Base-by-base conservation (phyloP, 1,139 yeast species). In the Meyerozyma athensensis region DNA sequence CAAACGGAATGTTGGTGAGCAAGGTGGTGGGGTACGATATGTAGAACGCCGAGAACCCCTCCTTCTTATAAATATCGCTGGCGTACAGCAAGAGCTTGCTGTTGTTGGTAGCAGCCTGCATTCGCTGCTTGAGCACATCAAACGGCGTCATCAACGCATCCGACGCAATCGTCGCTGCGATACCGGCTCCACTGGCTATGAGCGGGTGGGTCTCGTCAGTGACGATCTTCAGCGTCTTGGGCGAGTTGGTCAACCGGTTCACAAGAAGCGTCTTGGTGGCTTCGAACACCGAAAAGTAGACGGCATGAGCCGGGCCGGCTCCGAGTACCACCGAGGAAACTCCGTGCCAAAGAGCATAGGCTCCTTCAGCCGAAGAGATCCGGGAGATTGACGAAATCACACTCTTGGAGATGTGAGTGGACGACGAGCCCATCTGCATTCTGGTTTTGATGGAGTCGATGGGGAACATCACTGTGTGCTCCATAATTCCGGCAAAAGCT, bases 261-360 rank as follows among this genome's bases (percentile, higher is more conserved):
- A 77, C 62, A 72, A 71, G 40, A 56, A 63, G 56, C 20, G 85
- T 79, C 59, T 90, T 90, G 42, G 92, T 75, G 35, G 81, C 74
- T 63, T 92, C 99, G 62, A 90, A 94, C 6, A 95, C 96, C n/a
- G 92, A 84, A 61, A 90, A 92, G 63, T 94, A 94, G 12, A 94
- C 86, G 1, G 98, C 98, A 64, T 92, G 99, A 7, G 98, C 97
- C 2, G 99, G 99, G 4, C 98, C 99, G n/a, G 99, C 97, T 32
- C 99, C 99, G 45, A 92, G 58, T 8, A 90, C 80, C 46, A 94
- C 96, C 2, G 96, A 86, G 12, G 92, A 81, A 23, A 92, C 89
- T 42, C 99, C 99, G 55, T 95, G 73, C 96, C 97, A 92, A 33
- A 90, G 74, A 1, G 96, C 86, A 41, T 78, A 59, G 3, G 94